Evolutionary conservation across 768 basidiomycete species (phyloP).

Genomic region (Mycena filopes): DNA sequence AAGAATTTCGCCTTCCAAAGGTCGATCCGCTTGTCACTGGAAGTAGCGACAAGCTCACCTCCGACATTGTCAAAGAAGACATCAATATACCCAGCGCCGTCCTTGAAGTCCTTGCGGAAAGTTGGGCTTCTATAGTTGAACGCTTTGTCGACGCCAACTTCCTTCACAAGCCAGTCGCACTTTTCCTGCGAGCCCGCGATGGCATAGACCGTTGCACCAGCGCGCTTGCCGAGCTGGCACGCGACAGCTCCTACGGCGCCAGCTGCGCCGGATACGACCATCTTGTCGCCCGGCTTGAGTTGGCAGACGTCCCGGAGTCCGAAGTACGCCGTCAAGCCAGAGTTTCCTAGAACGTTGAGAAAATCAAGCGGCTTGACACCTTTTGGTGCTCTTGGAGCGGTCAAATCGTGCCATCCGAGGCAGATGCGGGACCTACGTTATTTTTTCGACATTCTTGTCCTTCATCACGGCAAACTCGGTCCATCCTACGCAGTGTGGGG

Average conservation of each 20-base stretch:
- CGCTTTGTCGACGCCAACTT: slow-evolving; percentile 84
- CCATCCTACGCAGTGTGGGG: slow-evolving; percentile 67
- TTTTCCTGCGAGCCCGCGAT: too few relatives aligned
- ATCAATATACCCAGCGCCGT: slow-evolving; percentile 82
- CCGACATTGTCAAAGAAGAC: slow-evolving; percentile 89
- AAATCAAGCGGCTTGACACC: slow-evolving; percentile 80
- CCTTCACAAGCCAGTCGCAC: slow-evolving; percentile 85
- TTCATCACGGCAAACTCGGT: slow-evolving; percentile 77
- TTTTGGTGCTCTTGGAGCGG: slow-evolving; percentile 56
- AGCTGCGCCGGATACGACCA: slow-evolving; percentile 91
- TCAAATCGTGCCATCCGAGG: not conserved
- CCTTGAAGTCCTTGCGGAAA: slow-evolving; percentile 79
- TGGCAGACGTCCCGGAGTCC: slow-evolving; percentile 85
- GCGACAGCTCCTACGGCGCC: slow-evolving; percentile 88
- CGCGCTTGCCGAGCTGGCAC: slow-evolving; percentile 85
- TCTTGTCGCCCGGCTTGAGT: slow-evolving; percentile 84
- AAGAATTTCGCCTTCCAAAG: slow-evolving; percentile 72
- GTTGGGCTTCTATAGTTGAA: slow-evolving; percentile 87
- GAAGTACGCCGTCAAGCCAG: slow-evolving; percentile 91
- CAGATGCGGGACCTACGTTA: slow-evolving; percentile 60
- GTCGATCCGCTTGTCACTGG: slow-evolving; percentile 32
- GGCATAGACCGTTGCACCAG: slow-evolving; percentile 85
- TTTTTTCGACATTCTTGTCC: slow-evolving; percentile 59
- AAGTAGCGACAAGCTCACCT: too few relatives aligned
- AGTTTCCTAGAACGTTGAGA: slow-evolving; percentile 79